Conservation (phyloP, 768 basidiomycete species). For the Hebeloma cylindrosporum region DNA sequence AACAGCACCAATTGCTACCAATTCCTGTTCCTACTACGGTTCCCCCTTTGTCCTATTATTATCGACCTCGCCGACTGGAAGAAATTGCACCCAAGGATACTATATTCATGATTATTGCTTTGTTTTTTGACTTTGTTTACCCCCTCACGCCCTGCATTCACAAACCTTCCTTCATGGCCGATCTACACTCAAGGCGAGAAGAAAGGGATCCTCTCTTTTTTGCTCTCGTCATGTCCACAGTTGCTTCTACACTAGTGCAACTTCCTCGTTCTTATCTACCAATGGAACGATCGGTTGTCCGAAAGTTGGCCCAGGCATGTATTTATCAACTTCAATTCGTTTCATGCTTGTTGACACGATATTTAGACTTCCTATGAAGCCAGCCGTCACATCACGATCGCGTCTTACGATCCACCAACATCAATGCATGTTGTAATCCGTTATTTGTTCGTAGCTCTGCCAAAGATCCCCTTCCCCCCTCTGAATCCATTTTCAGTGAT, state of each 20-base stretch:
- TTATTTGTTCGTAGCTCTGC: constrained; percentile 63
- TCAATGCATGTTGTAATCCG: constrained; percentile 85
- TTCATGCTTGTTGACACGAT: constrained; percentile 4
- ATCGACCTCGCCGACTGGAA: constrained; percentile 75
- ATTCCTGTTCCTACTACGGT: constrained; percentile 46
- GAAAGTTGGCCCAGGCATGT: constrained; percentile 68
- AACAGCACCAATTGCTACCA: constrained; percentile 51
- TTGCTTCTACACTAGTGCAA: constrained; percentile 86
- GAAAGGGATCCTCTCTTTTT: constrained; percentile 90
- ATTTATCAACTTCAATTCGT: constrained; percentile 6
- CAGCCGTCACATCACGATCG: constrained; percentile 76
- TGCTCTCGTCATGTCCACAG: constrained; percentile 85
- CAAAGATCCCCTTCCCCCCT: constrained; percentile 10
- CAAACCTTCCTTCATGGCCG: constrained; percentile 90
- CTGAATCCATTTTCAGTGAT: constrained; percentile 48
- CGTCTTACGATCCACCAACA: constrained; percentile 80
- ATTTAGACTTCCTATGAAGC: constrained; percentile 74
- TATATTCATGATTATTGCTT: constrained; percentile 76
- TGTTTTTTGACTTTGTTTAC: constrained; percentile 95
- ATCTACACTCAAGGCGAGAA: constrained; percentile 75
- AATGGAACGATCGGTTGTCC: constrained; percentile 82
- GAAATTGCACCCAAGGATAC: constrained; percentile 81
- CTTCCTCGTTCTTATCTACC: constrained; percentile 87
- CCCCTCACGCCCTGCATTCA: constrained; percentile 90
- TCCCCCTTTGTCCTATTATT: constrained; percentile 71